phyloP scores from a whole-genome alignment of 768 basidiomycete genomes.

The Candolleomyces eurysporus region DNA sequence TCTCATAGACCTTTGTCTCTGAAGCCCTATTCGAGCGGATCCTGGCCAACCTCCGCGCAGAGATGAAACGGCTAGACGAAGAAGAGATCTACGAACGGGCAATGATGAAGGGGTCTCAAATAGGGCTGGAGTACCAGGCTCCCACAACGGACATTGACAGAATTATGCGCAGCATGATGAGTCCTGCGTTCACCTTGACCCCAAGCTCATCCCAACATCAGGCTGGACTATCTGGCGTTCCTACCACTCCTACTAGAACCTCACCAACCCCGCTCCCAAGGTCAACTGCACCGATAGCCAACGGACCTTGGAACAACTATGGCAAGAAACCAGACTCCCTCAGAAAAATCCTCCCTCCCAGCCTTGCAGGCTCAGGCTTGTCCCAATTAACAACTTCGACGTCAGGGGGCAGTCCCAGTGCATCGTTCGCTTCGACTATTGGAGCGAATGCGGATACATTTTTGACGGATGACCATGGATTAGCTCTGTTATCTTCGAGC shows the following conservation, averaged over 20 bases:
- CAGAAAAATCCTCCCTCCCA: not conserved
- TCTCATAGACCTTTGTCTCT: constrained; percentile 13
- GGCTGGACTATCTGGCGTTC: not conserved
- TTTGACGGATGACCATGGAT: not conserved
- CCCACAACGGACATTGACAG: constrained; percentile 45
- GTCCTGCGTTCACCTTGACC: constrained; percentile 21
- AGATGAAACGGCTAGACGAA: constrained; percentile 42
- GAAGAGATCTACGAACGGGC: constrained; percentile 49
- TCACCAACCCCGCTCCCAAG: constrained; percentile 10
- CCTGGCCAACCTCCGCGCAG: constrained; percentile 31
- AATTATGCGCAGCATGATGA: constrained; percentile 56
- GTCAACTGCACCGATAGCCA: constrained; percentile 18
- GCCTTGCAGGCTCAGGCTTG: not conserved
- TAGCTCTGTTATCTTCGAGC: not conserved
- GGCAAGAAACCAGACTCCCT: constrained; percentile 15
- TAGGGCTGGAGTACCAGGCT: constrained; percentile 40
- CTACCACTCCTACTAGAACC: not conserved
- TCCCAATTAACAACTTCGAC: not conserved
- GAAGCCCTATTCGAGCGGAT: constrained; percentile 30
- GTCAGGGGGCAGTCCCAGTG: not conserved
- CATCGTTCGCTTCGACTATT: constrained; percentile 3
- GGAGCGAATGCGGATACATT: not conserved
- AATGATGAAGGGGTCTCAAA: constrained; percentile 44
- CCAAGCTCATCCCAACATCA: constrained; percentile 10
- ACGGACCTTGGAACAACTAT: constrained; percentile 37